Conservation (phyloP, 1,139 yeast species). For the Suzukiozyma palmioleophila region DNA sequence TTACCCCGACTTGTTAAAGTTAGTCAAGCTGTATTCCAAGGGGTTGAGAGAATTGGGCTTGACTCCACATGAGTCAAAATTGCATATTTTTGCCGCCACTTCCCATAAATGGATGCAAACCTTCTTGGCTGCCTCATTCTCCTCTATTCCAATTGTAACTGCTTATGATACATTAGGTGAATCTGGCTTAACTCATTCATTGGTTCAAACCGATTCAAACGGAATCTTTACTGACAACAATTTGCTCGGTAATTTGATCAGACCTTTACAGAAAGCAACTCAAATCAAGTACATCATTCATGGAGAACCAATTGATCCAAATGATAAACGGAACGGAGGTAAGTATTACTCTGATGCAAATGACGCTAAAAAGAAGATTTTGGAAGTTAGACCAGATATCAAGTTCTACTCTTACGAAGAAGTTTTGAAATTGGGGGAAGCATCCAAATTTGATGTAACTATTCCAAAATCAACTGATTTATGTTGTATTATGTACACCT, state of each 20-base stretch:
- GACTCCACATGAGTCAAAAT: constrained; percentile 56
- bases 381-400: constrained; percentile 72
- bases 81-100: constrained; percentile 84
- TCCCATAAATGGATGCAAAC: constrained; percentile 90
- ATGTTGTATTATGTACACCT: constrained; percentile 95
- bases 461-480: constrained; percentile 71
- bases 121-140: constrained; percentile 72
- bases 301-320: constrained; percentile 55
- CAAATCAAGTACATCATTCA: constrained; percentile 67
- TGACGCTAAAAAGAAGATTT: constrained; percentile 53
- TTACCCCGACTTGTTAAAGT: constrained; percentile 51
- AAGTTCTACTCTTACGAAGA: constrained; percentile 64
- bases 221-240: constrained; percentile 83
- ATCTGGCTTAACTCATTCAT: constrained; percentile 81
- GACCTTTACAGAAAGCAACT: constrained; percentile 66
- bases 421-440: constrained; percentile 58
- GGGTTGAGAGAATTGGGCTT: constrained; percentile 80
- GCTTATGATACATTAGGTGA: constrained; percentile 97
- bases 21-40: constrained; percentile 57
- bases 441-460: constrained; percentile 29
- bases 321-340: constrained; percentile 64
- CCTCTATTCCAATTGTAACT: constrained; percentile 83
- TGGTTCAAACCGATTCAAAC: constrained; percentile 71
- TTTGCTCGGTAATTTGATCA: constrained; percentile 59
- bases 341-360: constrained; percentile 52